Evolutionary conservation across 257 asterid species (phyloP), one percentile per base, ranked within the genome.

Genomic region (Datura wrightii): DNA sequence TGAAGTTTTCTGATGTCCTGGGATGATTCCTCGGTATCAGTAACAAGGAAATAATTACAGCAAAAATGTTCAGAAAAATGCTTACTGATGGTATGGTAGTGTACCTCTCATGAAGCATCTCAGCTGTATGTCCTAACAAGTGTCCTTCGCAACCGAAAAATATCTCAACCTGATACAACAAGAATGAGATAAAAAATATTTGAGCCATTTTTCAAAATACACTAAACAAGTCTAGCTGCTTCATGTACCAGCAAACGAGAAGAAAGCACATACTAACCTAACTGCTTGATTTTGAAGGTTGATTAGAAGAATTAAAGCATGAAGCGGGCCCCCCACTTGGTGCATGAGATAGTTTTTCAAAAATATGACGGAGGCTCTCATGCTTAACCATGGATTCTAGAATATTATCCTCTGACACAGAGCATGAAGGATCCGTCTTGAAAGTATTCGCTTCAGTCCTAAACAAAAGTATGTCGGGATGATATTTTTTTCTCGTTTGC

Each of bases 401-500:
- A 84, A 94, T 81, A 5, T 62, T 60, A 59, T 94, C 98, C 41
- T 89, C 90, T 3, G 78, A 63, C 31, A 85, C 90, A 37, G 19
- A 54, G 8, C 62, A 5, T 1, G 87, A 80, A 46, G 41, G n/a
- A 15, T 70, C 58, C 0, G n/a, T 1, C 79, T 74, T 55, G 37
- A 34, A 34, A 39, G 85, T 76, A 0, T 70, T 86, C 2, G 37
- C 84, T 4, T 70, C 89, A n/a, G 11, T 56, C 50, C 87, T 46
- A 16, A 88, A 84, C 82, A 96, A 93, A 8, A 96, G 85, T 74
- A 92, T 84, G 78, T 92, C 89, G 1, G 97, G 89, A 5, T 91
- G 76, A 4, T 88, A 86, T 65, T 88, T 91, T n/a, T 94, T 94
- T 48, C 85, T 83, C 2, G 85, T 85, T 87, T 92, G 93, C 80